A percentile compares a stretch with the other conserved stretches of the same genome.
phyloP scores from a whole-genome alignment of 805 yeast genomes.

The Lipomyces lipofer region DNA sequence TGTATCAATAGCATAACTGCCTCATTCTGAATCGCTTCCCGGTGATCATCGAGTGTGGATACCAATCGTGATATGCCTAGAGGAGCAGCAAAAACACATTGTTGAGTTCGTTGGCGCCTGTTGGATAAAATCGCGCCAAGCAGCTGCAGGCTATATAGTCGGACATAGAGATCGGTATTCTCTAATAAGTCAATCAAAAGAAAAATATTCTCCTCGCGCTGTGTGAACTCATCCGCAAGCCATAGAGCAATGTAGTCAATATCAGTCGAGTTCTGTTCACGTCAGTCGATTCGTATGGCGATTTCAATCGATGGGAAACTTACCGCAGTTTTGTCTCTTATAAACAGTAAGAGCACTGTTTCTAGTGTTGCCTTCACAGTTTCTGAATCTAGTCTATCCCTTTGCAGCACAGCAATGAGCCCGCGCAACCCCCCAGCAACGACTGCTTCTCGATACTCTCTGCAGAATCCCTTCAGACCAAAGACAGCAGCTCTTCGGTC shows the following conservation, averaged over 20 bases:
- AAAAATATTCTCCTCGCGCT: slow-evolving; percentile 50
- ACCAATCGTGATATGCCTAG: slow-evolving; percentile 79
- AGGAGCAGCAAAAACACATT: slow-evolving; percentile 68
- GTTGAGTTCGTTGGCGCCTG: slow-evolving; percentile 72
- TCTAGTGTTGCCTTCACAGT: slow-evolving; percentile 80
- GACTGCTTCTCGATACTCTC: slow-evolving; percentile 87
- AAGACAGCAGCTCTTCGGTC: slow-evolving; percentile 91
- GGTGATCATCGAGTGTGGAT: slow-evolving; percentile 55
- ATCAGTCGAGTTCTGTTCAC: slow-evolving; percentile 38
- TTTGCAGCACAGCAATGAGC: slow-evolving; percentile 61
- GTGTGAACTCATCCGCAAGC: slow-evolving; percentile 92
- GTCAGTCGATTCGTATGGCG: background rate
- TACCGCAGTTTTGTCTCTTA: slow-evolving; percentile 55
- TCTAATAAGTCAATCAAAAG: slow-evolving; percentile 53
- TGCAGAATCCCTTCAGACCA: slow-evolving; percentile 81
- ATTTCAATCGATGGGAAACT: slow-evolving; percentile 9
- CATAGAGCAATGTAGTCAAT: slow-evolving; percentile 88
- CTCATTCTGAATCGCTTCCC: slow-evolving; percentile 89
- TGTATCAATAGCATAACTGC: slow-evolving; percentile 74
- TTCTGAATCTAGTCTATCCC: slow-evolving; percentile 68
- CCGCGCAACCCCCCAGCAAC: slow-evolving; percentile 83
- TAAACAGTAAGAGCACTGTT: slow-evolving; percentile 77
- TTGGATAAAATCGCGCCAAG: slow-evolving; percentile 80
- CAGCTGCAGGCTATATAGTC: slow-evolving; percentile 79
- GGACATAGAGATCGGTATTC: slow-evolving; percentile 67